Base-by-base conservation (phyloP, 1,284 basidiomycete species). In the Vanrija sp. region DNA sequence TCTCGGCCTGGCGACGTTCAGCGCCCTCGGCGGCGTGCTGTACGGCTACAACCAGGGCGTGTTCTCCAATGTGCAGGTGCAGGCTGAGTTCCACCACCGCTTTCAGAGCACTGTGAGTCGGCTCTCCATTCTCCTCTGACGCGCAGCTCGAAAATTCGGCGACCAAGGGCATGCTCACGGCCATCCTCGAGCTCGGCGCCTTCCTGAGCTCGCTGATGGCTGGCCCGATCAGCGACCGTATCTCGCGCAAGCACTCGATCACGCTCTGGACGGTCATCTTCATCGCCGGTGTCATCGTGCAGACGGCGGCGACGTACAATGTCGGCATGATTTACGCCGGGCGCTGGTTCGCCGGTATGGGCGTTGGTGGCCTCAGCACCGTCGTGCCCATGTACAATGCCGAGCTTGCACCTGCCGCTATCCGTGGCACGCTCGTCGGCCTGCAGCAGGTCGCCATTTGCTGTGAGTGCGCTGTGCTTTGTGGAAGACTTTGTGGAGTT, bases 331-430 rank as follows among this genome's bases (percentile, higher is more conserved):
- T 25, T 5, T 25, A 25, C 24, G 24, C 24, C 9, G 24, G 24
- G 24, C 68, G 69, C 20, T 69, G 68, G 45, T 51, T 73, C 18
- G 69, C 71, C 12, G 72, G 74, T 58, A 53, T 68, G 22, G 87
- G 87, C 27, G 87, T 89, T 3, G 86, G 87, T n/a, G 84, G 87
- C 8, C 67, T 88, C 43, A 87, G 85, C 54, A 86, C 85, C 45
- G 85, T 88, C 55, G 87, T 89, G 1, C 87, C 87, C 41, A 80
- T 89, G 6, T 89, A 88, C 71, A 88, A 86, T 60, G 87, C 87
- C 38, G 87, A 89, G 71, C 86, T 86, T 0, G 82, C 87, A 0
- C 87, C 87, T 0, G 87, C 87, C 68, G 81, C 83, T 6, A 78
- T 88, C 56, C 82, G 87, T 67, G 87, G 87, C 10, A 82, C 84